These are phyloP conservation scores for Ceratobasidium sp. DNA, from an alignment of 1,284 basidiomycete genomes.

Conservation along the genomic window DNA sequence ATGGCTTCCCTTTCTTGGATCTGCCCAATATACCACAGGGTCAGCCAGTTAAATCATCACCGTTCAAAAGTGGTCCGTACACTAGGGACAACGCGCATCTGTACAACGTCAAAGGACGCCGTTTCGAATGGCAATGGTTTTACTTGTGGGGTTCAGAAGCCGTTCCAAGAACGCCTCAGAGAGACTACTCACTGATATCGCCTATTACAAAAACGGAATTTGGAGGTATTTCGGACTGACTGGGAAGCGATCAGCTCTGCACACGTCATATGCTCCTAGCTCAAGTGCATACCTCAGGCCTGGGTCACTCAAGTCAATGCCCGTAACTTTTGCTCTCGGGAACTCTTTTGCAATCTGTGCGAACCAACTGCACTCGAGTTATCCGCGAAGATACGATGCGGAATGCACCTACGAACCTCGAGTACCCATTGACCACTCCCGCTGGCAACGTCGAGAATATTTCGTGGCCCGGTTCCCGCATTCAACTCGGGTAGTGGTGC, in stretches of 20 bases:
- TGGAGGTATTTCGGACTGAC: conserved; percentile 1
- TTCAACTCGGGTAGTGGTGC: conserved; percentile 24
- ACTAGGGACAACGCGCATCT: conserved; percentile 34
- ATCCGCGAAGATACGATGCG: not conserved
- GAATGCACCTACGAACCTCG: not conserved
- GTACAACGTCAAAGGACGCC: conserved; percentile 18
- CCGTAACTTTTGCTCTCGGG: conserved; percentile 12
- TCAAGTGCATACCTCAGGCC: conserved; percentile 1
- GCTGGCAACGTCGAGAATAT: conserved; percentile 30
- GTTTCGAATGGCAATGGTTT: conserved; percentile 12
- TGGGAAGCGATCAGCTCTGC: not conserved
- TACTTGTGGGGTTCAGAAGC: not conserved
- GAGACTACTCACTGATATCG: conserved; percentile 20
- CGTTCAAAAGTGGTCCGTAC: not conserved
- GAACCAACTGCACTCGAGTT: not conserved
- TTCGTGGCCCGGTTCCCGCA: conserved; percentile 7
- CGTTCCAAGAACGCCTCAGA: not conserved
- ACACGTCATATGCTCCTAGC: not conserved
- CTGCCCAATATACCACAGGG: not conserved
- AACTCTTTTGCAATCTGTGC: conserved; percentile 31
- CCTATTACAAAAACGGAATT: conserved; percentile 17
- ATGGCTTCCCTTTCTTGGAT: conserved; percentile 4
- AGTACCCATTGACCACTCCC: conserved; percentile 29
- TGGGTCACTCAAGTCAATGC: conserved; percentile 30
- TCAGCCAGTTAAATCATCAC: not conserved